Evolutionary conservation across 805 yeast genomes (phyloP), one percentile per base, ranked within the genome.

Genomic region (Peterozyma xylosa): DNA sequence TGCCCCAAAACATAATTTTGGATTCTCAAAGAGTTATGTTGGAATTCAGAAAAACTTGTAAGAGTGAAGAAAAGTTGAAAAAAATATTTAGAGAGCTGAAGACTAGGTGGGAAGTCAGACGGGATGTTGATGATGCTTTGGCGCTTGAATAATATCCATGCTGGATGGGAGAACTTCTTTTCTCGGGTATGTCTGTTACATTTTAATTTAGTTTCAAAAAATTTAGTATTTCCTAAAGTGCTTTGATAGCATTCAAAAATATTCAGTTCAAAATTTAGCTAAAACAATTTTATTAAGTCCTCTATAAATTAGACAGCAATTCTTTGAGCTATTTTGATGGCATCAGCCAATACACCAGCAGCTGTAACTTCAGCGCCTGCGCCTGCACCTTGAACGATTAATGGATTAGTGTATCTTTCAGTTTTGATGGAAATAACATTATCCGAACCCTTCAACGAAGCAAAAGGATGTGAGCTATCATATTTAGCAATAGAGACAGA

Each of bases 331-430:
- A 88, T 82, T 73, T 88, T 93, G 60, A 93, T 76, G 33, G 86
- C 82, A 62, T 93, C 99, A 43, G 95, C 96, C 53, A 93, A 75
- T 37, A 93, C 97, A 66, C 99, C 99, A 56, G 62, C 62, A 37
- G 82, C 82, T 42, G 82, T 77, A 38, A 76, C 80, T 33, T 75
- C 82, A 43, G 82, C 80, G 51, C 95, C 93, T 55, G 82, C 82
- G 57, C 95, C 99, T 30, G 99, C 99, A 67, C 99, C 99, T 74
- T 93, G 99, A 56, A 93, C 76, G 50, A 93, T 83, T 62, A 93
- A 74, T 43, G 99, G 99, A 66, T 87, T 88, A 35, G 83, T 77
- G 67, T 93, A 93, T 70, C 99, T 85, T 62, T 86, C 81, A 30
- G 97, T 84, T 63, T 81, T 82, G 68, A 93, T 85, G 17, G 97